A percentile compares a stretch with the other conserved stretches of the same genome.
Conservation (phyloP, 345 rosid genomes). For the Camelina hispida region DNA sequence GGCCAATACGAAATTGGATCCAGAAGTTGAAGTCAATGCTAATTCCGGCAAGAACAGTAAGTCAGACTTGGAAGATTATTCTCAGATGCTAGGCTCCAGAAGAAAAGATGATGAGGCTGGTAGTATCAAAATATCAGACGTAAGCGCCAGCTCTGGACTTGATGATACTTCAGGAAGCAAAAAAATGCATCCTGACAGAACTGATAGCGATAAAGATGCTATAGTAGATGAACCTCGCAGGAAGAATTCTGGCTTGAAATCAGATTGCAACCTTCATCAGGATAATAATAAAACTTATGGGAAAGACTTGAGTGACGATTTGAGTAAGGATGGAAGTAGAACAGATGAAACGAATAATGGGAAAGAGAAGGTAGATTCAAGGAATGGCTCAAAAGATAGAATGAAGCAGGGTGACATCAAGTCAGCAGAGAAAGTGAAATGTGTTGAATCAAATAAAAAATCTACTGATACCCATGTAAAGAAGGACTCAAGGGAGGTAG, state of each 20-base stretch:
- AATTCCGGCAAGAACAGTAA: constrained; percentile 38
- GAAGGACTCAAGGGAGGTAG: constrained; percentile 63
- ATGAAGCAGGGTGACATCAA: constrained; percentile 49
- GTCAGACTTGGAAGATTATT: constrained; percentile 20
- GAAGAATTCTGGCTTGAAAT: constrained; percentile 47
- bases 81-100: constrained; percentile 30
- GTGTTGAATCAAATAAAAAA: constrained; percentile 59
- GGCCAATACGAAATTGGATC: constrained; percentile 50
- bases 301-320: constrained; percentile 47
- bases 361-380: constrained; percentile 58
- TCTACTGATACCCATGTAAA: constrained; percentile 48
- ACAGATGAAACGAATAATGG: constrained; percentile 51
- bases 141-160: constrained; percentile 39
- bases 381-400: constrained; percentile 57
- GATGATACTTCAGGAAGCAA: constrained; percentile 42
- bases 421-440: constrained; percentile 56
- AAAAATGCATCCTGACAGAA: constrained; percentile 41
- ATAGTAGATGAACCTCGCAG: constrained; percentile 43
- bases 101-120: constrained; percentile 41
- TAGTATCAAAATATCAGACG: constrained; percentile 37
- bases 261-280: constrained; percentile 47
- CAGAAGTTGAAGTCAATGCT: constrained; percentile 42
- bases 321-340: constrained; percentile 47
- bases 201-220: constrained; percentile 39
- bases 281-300: constrained; percentile 53